These are phyloP conservation scores for Suaeda aralocaspica DNA, from an alignment of 148 eudicot genomes.

Conservation along the genomic window DNA sequence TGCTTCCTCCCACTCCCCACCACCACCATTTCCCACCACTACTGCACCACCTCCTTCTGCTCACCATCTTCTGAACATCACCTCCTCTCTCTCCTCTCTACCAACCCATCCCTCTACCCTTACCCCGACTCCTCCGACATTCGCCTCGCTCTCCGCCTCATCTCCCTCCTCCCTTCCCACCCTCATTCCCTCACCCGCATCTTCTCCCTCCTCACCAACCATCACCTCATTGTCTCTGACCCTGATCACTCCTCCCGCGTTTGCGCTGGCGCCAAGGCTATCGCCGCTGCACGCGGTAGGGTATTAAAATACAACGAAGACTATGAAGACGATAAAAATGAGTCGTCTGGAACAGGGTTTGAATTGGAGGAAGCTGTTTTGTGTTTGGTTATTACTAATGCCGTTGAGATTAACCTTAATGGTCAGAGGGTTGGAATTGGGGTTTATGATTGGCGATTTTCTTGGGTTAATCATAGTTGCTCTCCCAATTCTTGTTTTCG, in stretches of 20 bases:
- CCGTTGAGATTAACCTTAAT: constrained; percentile 56
- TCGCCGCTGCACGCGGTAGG: constrained; percentile 51
- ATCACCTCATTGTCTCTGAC: constrained; percentile 10
- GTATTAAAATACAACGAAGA: too few relatives aligned
- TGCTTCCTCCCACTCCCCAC: constrained; percentile 29
- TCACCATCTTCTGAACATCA: constrained; percentile 39
- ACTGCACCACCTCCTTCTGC: constrained; percentile 35
- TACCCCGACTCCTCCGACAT: constrained; percentile 47
- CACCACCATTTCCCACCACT: constrained; percentile 29
- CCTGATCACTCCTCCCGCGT: constrained; percentile 26
- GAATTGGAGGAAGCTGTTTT: constrained; percentile 46
- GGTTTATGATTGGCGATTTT: constrained; percentile 51
- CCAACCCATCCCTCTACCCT: constrained; percentile 20
- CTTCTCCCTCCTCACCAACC: constrained; percentile 43
- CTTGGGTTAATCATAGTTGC: constrained; percentile 82
- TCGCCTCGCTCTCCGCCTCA: constrained; percentile 65
- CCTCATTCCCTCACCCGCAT: constrained; percentile 12
- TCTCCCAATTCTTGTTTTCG: constrained; percentile 65
- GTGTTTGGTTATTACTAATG: constrained; percentile 57
- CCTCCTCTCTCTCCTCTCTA: constrained; percentile 33
- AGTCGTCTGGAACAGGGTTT: background rate
- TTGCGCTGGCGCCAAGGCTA: constrained; percentile 41
- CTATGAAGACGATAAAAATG: too few relatives aligned
- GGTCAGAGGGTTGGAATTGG: constrained; percentile 48
- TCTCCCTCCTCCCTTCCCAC: constrained; percentile 23